Evolutionary conservation across 2,329 filamentous ascomycete species (phyloP).

Genomic region (Fusarium mundagurra): DNA sequence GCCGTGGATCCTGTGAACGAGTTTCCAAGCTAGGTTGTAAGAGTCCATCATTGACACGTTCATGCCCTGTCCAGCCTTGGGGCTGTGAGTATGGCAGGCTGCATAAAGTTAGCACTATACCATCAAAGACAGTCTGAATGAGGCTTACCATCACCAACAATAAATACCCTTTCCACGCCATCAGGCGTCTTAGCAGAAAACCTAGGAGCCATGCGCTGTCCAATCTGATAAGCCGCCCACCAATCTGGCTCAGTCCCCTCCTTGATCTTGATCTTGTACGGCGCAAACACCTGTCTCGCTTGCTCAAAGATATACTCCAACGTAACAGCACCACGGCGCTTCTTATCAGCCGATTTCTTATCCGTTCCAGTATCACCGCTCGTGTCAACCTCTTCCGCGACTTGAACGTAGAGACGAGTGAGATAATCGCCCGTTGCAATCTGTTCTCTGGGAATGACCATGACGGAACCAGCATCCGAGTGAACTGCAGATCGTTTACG

Average conservation of each 20-base stretch:
- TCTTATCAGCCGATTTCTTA: constrained; percentile 18
- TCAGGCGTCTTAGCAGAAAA: constrained; percentile 4
- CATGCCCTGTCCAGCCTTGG: constrained; percentile 18
- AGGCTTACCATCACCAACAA: constrained; percentile 10
- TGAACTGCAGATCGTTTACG: constrained; percentile 11
- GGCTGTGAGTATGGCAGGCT: constrained; percentile 20
- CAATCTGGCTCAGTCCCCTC: constrained; percentile 14
- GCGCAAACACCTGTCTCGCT: constrained; percentile 8
- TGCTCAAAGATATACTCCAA: constrained; percentile 21
- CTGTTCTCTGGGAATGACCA: constrained; percentile 15
- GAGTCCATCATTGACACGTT: constrained; percentile 25
- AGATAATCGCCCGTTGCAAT: constrained; percentile 11
- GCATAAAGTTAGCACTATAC: background rate
- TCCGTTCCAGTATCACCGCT: background rate
- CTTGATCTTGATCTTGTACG: constrained; percentile 14
- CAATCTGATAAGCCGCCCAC: constrained; percentile 25
- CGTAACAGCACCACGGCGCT: constrained; percentile 11
- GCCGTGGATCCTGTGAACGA: background rate
- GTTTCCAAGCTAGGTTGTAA: constrained; percentile 17
- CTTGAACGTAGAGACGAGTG: constrained; percentile 10
- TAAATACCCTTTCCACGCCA: constrained; percentile 7
- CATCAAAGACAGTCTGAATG: rapidly evolving
- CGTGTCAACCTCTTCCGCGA: constrained; percentile 1
- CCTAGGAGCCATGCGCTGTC: constrained; percentile 5
- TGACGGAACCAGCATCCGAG: constrained; percentile 7